Evolutionary conservation across 768 basidiomycete genomes (phyloP).

Genomic region (Boletellus ananiceps): DNA sequence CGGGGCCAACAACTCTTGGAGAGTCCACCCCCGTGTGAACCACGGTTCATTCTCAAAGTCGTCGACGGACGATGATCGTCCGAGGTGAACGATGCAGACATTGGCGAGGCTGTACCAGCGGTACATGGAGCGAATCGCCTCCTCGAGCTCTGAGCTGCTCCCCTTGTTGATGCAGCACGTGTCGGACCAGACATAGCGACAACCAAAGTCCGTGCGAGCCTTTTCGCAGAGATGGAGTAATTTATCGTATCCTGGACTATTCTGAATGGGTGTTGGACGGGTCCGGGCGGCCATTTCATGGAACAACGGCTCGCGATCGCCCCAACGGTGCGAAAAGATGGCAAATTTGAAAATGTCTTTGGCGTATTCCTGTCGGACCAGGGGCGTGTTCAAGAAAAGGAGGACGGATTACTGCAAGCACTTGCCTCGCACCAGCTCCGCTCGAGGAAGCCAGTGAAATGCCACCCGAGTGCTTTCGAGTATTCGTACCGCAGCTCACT

Average conservation of each 20-base stretch:
- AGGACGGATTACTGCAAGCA: background rate
- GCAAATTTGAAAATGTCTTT: constrained; percentile 8
- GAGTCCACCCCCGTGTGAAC: constrained; percentile 2
- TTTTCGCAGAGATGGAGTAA: background rate
- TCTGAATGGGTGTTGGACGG: background rate
- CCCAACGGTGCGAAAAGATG: constrained; percentile 10
- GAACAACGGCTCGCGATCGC: constrained; percentile 15
- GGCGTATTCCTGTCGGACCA: background rate
- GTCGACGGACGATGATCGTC: background rate
- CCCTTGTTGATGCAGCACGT: background rate
- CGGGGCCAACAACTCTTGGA: constrained; percentile 2
- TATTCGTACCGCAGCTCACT: too few relatives aligned
- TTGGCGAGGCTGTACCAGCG: background rate
- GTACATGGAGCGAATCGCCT: constrained; percentile 6
- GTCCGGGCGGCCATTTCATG: constrained; percentile 2
- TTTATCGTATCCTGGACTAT: background rate
- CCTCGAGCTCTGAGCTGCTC: background rate
- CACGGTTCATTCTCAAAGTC: background rate
- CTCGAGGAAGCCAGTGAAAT: too few relatives aligned
- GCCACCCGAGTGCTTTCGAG: too few relatives aligned
- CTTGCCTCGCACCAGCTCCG: constrained; percentile 1
- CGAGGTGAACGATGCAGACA: constrained; percentile 2
- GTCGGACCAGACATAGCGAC: background rate
- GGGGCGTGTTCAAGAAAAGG: too few relatives aligned
- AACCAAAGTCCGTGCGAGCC: background rate